phyloP scores from a whole-genome alignment of 257 asterid species.

The Haberlea rhodopensis region DNA sequence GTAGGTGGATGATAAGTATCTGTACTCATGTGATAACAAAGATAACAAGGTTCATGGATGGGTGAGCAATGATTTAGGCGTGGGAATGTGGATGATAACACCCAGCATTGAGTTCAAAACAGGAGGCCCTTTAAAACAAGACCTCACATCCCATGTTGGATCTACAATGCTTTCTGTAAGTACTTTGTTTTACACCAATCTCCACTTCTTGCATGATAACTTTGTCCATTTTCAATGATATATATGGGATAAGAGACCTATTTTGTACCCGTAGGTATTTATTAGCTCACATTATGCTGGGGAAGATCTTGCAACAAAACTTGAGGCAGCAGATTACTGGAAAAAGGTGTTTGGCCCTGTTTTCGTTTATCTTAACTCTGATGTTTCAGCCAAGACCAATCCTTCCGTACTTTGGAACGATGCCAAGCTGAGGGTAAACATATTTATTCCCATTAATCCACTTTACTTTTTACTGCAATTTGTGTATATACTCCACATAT shows the following conservation, averaged over 20 bases:
- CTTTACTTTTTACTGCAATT: not conserved
- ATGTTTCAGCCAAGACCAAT: slow-evolving; percentile 25
- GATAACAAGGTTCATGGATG: slow-evolving; percentile 9
- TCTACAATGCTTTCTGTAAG: not conserved
- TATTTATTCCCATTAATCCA: not conserved
- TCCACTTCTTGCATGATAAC: not conserved
- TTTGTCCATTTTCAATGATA: too few relatives aligned
- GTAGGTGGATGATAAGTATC: slow-evolving; percentile 11
- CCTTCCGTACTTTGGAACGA: slow-evolving; percentile 61
- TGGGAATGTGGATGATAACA: slow-evolving; percentile 8
- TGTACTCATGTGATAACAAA: not conserved
- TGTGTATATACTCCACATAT: too few relatives aligned
- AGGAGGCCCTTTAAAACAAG: slow-evolving; percentile 4
- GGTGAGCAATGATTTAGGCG: not conserved
- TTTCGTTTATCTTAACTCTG: slow-evolving; percentile 48
- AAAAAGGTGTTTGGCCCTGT: slow-evolving; percentile 68
- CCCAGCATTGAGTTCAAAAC: slow-evolving; percentile 2
- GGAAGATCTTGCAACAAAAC: slow-evolving; percentile 39
- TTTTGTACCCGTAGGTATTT: too few relatives aligned
- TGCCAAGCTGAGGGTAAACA: slow-evolving; percentile 53
- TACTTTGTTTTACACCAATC: not conserved
- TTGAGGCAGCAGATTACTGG: slow-evolving; percentile 50
- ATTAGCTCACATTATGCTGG: slow-evolving; percentile 63
- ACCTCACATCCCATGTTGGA: slow-evolving; percentile 13
- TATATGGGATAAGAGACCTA: too few relatives aligned